Conservation (phyloP, 2,329 filamentous ascomycete genomes). For the Stachybotrys chlorohalonatus region DNA sequence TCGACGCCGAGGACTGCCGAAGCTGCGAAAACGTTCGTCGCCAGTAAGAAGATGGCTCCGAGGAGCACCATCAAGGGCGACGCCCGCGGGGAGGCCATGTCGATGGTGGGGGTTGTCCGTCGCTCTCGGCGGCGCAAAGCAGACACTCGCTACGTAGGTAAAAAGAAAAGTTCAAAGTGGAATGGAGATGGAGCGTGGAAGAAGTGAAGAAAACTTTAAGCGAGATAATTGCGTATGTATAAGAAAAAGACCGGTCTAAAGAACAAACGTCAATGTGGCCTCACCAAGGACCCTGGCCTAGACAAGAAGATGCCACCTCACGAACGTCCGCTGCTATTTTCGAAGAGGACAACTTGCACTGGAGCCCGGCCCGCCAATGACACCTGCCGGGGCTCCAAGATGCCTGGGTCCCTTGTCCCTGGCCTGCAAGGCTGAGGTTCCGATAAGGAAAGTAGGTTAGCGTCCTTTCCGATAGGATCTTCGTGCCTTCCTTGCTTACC, state of each 20-base stretch:
- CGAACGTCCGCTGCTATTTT: conserved; percentile 4
- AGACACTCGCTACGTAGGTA: background rate
- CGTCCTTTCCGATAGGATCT: background rate
- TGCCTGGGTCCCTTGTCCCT: background rate
- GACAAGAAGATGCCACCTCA: conserved; percentile 15
- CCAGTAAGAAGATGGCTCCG: conserved; percentile 25
- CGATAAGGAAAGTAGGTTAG: conserved; percentile 3
- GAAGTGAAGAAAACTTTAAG: background rate
- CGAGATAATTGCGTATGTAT: conserved; percentile 6
- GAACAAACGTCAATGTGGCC: conserved; percentile 25
- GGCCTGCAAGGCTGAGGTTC: conserved; percentile 17
- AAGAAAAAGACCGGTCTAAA: conserved; percentile 6
- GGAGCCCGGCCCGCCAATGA: background rate
- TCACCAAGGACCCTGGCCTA: conserved; percentile 11
- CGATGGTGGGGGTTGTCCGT: conserved; percentile 10
- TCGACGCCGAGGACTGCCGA: conserved; percentile 86
- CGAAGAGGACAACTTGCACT: conserved; percentile 28
- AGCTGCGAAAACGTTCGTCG: conserved; percentile 39
- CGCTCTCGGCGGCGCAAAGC: conserved; percentile 7
- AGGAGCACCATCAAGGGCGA: conserved; percentile 29
- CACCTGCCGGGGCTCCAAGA: background rate
- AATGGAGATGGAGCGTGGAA: background rate
- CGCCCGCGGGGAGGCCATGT: conserved; percentile 23
- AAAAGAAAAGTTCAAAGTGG: background rate
- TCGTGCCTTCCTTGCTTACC: too few relatives aligned